Evolutionary conservation across 257 asterid species (phyloP).

Genomic region (Rehmannia glutinosa): DNA sequence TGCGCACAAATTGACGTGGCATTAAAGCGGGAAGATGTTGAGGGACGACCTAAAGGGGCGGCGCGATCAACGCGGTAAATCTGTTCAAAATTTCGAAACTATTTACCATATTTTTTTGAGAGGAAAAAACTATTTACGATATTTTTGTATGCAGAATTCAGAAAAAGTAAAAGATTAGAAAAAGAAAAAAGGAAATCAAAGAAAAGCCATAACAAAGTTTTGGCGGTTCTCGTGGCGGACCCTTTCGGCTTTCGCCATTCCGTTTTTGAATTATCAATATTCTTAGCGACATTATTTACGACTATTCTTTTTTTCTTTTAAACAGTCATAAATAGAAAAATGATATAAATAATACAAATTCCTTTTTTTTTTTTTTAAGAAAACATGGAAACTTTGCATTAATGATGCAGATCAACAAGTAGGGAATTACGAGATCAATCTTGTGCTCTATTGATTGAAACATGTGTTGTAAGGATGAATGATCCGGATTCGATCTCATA

Average conservation of each 20-base stretch:
- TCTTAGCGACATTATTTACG: no score
- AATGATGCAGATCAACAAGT: no score
- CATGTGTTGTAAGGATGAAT: no score
- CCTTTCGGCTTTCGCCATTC: background rate
- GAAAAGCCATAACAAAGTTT: background rate
- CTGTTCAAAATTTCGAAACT: slow-evolving; percentile 8
- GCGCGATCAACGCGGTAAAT: slow-evolving; percentile 36
- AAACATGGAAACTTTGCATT: no score
- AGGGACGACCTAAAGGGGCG: slow-evolving; percentile 30
- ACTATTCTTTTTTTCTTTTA: no score
- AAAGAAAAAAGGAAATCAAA: background rate
- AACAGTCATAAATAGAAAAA: no score
- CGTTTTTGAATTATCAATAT: slow-evolving; percentile 14
- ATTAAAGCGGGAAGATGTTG: slow-evolving; percentile 5
- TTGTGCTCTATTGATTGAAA: no score
- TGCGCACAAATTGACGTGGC: background rate
- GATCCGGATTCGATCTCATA: no score
- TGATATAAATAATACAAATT: no score
- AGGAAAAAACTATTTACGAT: no score
- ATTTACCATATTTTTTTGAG: background rate
- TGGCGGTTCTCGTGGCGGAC: slow-evolving; percentile 9
- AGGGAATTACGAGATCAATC: no score
- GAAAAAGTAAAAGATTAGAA: slow-evolving; percentile 1
- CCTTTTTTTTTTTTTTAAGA: no score
- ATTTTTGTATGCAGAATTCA: background rate